Evolutionary conservation across 2,329 filamentous ascomycete genomes (phyloP).

Genomic region (Venturia aucupariae): DNA sequence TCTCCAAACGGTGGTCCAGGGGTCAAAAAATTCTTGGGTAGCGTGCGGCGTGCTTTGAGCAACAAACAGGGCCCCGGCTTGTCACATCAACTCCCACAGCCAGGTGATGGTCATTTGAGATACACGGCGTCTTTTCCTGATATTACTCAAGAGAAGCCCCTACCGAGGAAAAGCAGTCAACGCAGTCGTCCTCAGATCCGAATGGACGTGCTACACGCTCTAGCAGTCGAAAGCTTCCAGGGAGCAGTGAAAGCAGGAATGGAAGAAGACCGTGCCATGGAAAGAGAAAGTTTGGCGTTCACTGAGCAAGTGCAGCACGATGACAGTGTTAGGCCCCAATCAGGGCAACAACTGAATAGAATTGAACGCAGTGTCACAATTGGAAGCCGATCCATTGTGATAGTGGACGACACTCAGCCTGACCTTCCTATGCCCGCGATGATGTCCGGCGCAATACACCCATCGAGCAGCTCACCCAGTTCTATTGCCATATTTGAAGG

Average conservation of each 20-base stretch:
- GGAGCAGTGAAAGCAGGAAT: slow-evolving; percentile 46
- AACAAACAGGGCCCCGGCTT: slow-evolving; percentile 34
- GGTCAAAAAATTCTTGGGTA: slow-evolving; percentile 79
- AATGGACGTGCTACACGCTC: slow-evolving; percentile 75
- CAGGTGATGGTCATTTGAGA: neutral
- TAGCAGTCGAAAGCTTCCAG: slow-evolving; percentile 69
- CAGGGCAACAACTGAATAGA: slow-evolving; percentile 13
- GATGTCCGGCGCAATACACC: slow-evolving; percentile 36
- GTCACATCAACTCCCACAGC: neutral
- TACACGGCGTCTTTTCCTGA: neutral
- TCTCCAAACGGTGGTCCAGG: slow-evolving; percentile 45
- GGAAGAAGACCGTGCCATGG: slow-evolving; percentile 33
- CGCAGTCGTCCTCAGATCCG: slow-evolving; percentile 42
- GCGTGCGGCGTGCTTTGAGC: slow-evolving; percentile 73
- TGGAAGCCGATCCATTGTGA: slow-evolving; percentile 85
- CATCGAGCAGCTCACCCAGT: neutral
- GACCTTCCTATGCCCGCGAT: slow-evolving; percentile 20
- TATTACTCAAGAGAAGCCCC: neutral
- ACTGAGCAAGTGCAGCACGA: neutral
- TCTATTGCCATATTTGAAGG: slow-evolving; percentile 3
- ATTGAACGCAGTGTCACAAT: slow-evolving; percentile 53
- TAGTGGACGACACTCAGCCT: slow-evolving; percentile 58
- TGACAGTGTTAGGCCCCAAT: slow-evolving; percentile 24
- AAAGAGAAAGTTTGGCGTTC: neutral
- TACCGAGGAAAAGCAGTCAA: slow-evolving; percentile 15